Conservation (phyloP, 2,329 filamentous ascomycete genomes). For the Penicillium sp. region DNA sequence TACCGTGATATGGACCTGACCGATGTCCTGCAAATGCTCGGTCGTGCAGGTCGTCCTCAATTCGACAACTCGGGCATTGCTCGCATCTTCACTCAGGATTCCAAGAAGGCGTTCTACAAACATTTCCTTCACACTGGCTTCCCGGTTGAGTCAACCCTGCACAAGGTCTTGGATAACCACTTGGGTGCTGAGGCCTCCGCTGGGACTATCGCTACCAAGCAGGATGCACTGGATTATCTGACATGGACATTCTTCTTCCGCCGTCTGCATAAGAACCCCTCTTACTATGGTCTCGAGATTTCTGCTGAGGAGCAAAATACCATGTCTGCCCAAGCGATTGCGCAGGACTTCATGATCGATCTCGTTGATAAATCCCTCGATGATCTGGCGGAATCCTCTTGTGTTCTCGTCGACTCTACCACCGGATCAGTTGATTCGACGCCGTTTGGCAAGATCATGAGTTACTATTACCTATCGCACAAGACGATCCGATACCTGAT, state of each 20-base stretch:
- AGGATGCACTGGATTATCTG: constrained; percentile 95
- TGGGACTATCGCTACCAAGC: constrained; percentile 89
- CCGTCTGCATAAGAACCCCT: constrained; percentile 94
- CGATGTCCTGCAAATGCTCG: constrained; percentile 96
- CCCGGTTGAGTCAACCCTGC: constrained; percentile 92
- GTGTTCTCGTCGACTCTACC: constrained; percentile 73
- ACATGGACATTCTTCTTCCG: constrained; percentile 99
- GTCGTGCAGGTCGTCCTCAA: constrained; percentile 90
- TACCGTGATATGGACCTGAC: constrained; percentile 99
- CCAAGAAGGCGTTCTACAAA: constrained; percentile 99
- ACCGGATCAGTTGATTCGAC: constrained; percentile 91
- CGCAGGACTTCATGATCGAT: constrained; percentile 92
- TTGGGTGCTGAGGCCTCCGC: constrained; percentile 92
- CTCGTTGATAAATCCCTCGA: constrained; percentile 85
- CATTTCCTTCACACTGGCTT: constrained; percentile 98
- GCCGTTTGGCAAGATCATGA: constrained; percentile 96
- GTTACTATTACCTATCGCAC: constrained; percentile 97
- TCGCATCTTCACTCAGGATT: constrained; percentile 93
- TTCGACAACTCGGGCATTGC: constrained; percentile 97
- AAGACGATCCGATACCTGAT: constrained; percentile 88
- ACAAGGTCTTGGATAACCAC: constrained; percentile 97
- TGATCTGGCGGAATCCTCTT: constrained; percentile 82
- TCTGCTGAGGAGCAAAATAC: constrained; percentile 91
- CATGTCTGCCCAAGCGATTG: constrained; percentile 79
- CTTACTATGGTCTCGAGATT: constrained; percentile 95